These are phyloP conservation scores for Stemphylium lycopersici DNA, from an alignment of 2,329 filamentous ascomycete genomes.

Conservation along the genomic window DNA sequence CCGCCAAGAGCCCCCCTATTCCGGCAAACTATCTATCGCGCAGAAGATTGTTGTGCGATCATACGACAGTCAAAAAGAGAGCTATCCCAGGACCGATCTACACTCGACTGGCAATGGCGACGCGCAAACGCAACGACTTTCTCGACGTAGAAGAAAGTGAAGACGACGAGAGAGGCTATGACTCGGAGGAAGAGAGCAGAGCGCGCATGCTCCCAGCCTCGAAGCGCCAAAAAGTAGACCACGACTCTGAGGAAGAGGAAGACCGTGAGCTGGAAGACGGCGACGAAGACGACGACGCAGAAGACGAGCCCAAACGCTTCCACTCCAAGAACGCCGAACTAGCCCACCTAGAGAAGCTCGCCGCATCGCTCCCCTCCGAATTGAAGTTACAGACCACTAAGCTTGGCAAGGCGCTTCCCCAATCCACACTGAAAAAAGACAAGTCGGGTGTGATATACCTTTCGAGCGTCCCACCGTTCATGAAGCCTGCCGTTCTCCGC, in stretches of 20 bases:
- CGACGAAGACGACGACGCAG: constrained; percentile 25
- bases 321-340: constrained; percentile 38
- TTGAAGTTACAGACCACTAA: constrained; percentile 46
- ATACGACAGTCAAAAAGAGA: not conserved
- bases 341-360: constrained; percentile 40
- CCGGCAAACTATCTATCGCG: not conserved
- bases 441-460: constrained; percentile 84
- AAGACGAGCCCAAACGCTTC: constrained; percentile 32
- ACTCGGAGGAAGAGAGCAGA: constrained; percentile 73
- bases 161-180: constrained; percentile 59
- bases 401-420: constrained; percentile 25
- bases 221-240: constrained; percentile 68
- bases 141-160: constrained; percentile 60
- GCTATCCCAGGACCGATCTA: not conserved
- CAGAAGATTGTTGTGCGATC: not conserved
- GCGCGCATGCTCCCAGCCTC: constrained; percentile 60
- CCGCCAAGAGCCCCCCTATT: not conserved
- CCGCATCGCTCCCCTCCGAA: constrained; percentile 35
- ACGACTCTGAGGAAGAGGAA: constrained; percentile 42
- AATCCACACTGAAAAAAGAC: constrained; percentile 65
- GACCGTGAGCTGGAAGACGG: constrained; percentile 23
- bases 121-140: constrained; percentile 74
- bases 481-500: constrained; percentile 81
- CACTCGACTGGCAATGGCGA: constrained; percentile 59
- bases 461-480: constrained; percentile 84